Percentiles rank a stretch among this genome's conserved stretches.
Conservation (phyloP, 2,329 filamentous ascomycete species). For the Aspergillus thermomutatus region DNA sequence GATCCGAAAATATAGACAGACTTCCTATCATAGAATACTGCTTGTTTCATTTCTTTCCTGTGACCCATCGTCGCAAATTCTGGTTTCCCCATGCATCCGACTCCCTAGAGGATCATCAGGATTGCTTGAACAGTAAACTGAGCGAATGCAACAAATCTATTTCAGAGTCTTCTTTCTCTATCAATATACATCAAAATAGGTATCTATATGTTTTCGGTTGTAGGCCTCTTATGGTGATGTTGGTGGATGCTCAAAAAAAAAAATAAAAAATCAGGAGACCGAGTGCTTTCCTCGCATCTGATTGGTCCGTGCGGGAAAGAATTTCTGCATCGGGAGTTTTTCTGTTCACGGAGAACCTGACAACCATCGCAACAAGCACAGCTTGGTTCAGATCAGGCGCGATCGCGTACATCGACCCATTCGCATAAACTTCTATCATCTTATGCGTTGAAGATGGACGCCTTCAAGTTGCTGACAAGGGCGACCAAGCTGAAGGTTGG, state of each 20-base stretch:
- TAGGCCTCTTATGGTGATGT: not conserved
- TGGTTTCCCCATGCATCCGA: not conserved
- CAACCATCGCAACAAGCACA: constrained; percentile 4
- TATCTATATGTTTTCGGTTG: not conserved
- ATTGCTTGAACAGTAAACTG: not conserved
- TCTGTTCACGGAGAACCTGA: constrained; percentile 17
- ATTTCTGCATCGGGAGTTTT: constrained; percentile 25
- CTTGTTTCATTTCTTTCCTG: not conserved
- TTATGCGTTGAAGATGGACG: constrained; percentile 36
- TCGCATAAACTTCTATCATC: constrained; percentile 6
- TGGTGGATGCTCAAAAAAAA: not conserved
- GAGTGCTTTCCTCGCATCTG: constrained; percentile 16
- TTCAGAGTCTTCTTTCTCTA: not conserved
- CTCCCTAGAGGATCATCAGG: too few species aligned
- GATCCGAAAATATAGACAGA: not conserved
- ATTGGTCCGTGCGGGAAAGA: constrained; percentile 32
- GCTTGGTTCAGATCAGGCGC: not conserved
- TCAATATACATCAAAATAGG: not conserved
- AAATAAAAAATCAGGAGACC: not conserved
- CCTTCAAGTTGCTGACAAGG: constrained; percentile 44
- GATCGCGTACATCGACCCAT: not conserved
- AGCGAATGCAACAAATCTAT: not conserved
- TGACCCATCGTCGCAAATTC: too few species aligned
- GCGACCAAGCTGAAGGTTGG: constrained; percentile 42
- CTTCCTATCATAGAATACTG: not conserved